Conservation (phyloP, 768 basidiomycete species). For the Calocybe indica region DNA sequence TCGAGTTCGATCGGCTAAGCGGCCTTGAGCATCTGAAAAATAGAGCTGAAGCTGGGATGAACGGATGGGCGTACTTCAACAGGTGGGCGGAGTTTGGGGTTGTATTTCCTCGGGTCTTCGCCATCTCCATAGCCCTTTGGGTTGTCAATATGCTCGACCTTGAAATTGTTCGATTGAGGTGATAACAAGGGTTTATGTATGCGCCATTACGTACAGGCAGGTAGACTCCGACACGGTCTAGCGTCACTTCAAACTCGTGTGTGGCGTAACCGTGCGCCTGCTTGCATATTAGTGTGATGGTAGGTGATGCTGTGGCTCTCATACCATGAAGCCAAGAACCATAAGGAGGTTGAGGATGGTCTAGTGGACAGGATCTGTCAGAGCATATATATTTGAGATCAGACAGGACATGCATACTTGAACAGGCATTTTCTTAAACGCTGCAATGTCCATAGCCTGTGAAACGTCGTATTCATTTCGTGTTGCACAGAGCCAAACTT, state of each 20-base stretch:
- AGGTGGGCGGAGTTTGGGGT: conserved; percentile 73
- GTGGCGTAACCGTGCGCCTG: conserved; percentile 81
- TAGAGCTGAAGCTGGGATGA: background rate
- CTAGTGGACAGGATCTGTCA: conserved; percentile 27
- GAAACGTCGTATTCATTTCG: background rate
- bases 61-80: conserved; percentile 51
- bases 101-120: conserved; percentile 75
- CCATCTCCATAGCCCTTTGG: conserved; percentile 85
- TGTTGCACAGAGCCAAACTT: background rate
- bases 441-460: conserved; percentile 80
- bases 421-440: conserved; percentile 64
- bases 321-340: conserved; percentile 85
- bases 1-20: conserved; percentile 72
- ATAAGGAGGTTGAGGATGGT: conserved; percentile 87
- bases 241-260: conserved; percentile 80
- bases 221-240: conserved; percentile 77
- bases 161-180: background rate
- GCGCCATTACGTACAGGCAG: conserved; percentile 51
- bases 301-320: conserved; percentile 6
- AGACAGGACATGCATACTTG: conserved; percentile 41
- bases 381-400: background rate
- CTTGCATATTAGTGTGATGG: background rate
- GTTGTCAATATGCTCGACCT: conserved; percentile 90
- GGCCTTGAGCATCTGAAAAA: background rate
- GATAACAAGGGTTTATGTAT: background rate